Percentiles rank a stretch among this genome's conserved stretches.
phyloP scores from a whole-genome alignment of 257 asterid genomes.

The Solanum phureja region DNA sequence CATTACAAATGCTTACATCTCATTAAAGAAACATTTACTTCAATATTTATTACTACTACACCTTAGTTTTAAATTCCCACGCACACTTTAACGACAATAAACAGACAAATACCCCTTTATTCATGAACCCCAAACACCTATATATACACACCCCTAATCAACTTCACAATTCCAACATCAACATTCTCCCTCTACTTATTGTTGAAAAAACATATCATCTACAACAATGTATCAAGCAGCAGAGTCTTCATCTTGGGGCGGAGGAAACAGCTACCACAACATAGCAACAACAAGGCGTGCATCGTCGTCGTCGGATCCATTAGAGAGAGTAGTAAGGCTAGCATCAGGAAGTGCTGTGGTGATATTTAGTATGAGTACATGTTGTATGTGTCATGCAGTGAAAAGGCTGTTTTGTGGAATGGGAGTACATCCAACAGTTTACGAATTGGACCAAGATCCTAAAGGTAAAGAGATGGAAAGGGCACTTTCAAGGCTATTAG shows the following conservation, averaged over 20 bases:
- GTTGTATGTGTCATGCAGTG: slow-evolving; percentile 47
- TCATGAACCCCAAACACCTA: neutral
- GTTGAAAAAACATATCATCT: no score
- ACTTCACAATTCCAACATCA: neutral
- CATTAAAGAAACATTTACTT: slow-evolving; percentile 1
- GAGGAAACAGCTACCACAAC: neutral
- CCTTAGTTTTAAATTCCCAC: neutral
- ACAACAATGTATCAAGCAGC: slow-evolving; percentile 18
- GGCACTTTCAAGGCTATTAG: slow-evolving; percentile 23
- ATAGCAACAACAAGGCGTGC: slow-evolving; percentile 1
- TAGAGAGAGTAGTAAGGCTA: slow-evolving; percentile 27
- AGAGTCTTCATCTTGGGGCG: slow-evolving; percentile 16
- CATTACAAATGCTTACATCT: slow-evolving; percentile 11
- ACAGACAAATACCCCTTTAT: neutral
- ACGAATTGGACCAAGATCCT: slow-evolving; percentile 35
- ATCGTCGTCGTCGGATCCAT: slow-evolving; percentile 6
- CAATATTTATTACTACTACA: slow-evolving; percentile 2
- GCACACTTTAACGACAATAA: slow-evolving; percentile 50
- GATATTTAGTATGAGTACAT: slow-evolving; percentile 31
- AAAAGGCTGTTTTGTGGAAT: slow-evolving; percentile 37
- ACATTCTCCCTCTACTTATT: neutral
- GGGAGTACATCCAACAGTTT: slow-evolving; percentile 35
- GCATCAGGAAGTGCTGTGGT: slow-evolving; percentile 42
- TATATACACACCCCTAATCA: neutral
- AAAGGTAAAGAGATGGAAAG: slow-evolving; percentile 32